Evolutionary conservation across 768 basidiomycete species (phyloP).

Genomic region (Mrakia frigida): DNA sequence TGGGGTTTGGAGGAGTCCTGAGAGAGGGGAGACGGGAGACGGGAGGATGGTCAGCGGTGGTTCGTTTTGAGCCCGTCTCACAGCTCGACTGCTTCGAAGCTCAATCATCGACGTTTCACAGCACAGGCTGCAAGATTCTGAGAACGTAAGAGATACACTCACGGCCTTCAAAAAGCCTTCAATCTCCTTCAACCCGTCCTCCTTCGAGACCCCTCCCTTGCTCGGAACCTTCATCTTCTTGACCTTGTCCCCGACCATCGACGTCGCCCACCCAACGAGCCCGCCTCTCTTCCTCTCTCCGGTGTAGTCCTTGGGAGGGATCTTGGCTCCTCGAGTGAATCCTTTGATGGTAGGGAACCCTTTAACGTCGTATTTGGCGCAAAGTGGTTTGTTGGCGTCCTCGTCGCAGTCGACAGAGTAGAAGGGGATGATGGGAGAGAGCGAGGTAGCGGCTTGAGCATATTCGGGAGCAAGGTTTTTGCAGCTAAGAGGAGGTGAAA

Average conservation of each 20-base stretch:
- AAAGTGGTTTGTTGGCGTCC: slow-evolving; percentile 65
- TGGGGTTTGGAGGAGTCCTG: slow-evolving; percentile 43
- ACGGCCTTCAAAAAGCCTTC: slow-evolving; percentile 66
- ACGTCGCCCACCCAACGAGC: slow-evolving; percentile 69
- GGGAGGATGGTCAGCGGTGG: too few species aligned
- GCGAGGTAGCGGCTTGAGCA: slow-evolving; percentile 68
- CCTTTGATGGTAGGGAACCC: slow-evolving; percentile 93
- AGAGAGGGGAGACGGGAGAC: not conserved
- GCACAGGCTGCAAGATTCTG: too few species aligned
- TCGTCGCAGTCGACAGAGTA: slow-evolving; percentile 94
- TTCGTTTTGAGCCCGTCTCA: too few species aligned
- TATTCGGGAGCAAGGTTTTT: slow-evolving; percentile 79
- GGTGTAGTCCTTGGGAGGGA: slow-evolving; percentile 62
- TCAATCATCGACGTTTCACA: too few species aligned
- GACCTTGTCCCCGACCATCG: slow-evolving; percentile 66
- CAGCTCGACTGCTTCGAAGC: too few species aligned
- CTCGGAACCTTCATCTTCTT: slow-evolving; percentile 49
- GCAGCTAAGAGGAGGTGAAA: slow-evolving; percentile 47
- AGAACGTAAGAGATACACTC: too few species aligned
- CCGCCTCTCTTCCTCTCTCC: slow-evolving; percentile 65
- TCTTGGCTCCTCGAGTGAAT: slow-evolving; percentile 68
- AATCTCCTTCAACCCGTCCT: slow-evolving; percentile 53
- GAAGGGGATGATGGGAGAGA: slow-evolving; percentile 75
- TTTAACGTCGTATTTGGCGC: slow-evolving; percentile 72
- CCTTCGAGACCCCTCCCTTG: slow-evolving; percentile 33